phyloP scores from a whole-genome alignment of 1,139 yeast genomes.

The Blastobotrys elegans region DNA sequence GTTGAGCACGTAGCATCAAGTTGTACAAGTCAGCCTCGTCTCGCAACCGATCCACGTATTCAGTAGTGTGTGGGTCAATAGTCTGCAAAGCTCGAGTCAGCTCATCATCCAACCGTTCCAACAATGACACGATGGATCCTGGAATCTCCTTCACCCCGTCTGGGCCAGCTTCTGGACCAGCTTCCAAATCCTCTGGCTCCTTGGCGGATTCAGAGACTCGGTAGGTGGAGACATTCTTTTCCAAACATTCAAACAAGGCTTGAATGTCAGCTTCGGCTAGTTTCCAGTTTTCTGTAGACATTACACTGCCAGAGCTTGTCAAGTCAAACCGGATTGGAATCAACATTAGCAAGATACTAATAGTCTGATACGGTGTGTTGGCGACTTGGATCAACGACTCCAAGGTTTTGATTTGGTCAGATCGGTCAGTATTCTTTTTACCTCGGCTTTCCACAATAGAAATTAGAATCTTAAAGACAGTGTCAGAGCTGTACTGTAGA shows the following conservation, averaged over 20 bases:
- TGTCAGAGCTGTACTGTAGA: conserved; percentile 36
- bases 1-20: conserved; percentile 76
- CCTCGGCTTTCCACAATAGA: conserved; percentile 86
- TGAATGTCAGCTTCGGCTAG: conserved; percentile 59
- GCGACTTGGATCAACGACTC: conserved; percentile 58
- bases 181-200: conserved; percentile 73
- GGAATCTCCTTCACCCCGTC: conserved; percentile 72
- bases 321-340: conserved; percentile 83
- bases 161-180: conserved; percentile 58
- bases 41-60: conserved; percentile 83
- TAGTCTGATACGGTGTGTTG: conserved; percentile 62
- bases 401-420: conserved; percentile 68
- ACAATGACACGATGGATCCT: conserved; percentile 81
- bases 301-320: conserved; percentile 58
- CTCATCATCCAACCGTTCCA: conserved; percentile 95
- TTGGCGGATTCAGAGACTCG: conserved; percentile 74
- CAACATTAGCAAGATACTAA: conserved; percentile 73
- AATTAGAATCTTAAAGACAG: conserved; percentile 69
- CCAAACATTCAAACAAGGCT: conserved; percentile 62
- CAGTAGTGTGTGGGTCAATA: conserved; percentile 92
- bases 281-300: conserved; percentile 84
- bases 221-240: conserved; percentile 51
- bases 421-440: conserved; percentile 85
- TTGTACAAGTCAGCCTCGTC: conserved; percentile 78
- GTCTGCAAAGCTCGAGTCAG: conserved; percentile 80